Evolutionary conservation across 495 filamentous ascomycete species (phyloP).

Genomic region (Aspergillus nidulans): DNA sequence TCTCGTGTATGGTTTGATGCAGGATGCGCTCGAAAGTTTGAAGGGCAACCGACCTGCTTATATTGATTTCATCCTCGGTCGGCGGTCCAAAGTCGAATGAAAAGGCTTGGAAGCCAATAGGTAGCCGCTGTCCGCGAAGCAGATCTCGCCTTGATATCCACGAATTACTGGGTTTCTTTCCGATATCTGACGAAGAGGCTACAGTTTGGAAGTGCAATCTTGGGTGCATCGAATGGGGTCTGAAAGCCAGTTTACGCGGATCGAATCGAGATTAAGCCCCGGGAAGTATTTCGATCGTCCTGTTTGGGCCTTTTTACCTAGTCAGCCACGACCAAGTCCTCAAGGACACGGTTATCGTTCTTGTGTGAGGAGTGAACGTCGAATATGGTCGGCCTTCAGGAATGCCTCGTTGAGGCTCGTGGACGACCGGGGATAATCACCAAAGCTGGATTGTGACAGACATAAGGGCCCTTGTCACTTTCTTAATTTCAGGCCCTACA

Average conservation of each 20-base stretch:
- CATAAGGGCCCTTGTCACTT: background rate
- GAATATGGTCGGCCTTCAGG: background rate
- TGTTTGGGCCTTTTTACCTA: background rate
- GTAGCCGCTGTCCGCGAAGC: background rate
- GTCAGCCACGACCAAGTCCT: background rate
- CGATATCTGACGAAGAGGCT: background rate
- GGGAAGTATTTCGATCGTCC: slow-evolving; percentile 1
- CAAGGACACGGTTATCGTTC: background rate
- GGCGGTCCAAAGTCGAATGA: slow-evolving; percentile 20
- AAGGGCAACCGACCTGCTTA: slow-evolving; percentile 70
- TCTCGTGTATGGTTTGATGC: slow-evolving; percentile 72
- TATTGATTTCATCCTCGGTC: slow-evolving; percentile 59
- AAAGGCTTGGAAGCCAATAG: background rate
- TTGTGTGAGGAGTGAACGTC: background rate
- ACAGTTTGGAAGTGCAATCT: background rate
- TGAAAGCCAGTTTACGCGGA: background rate
- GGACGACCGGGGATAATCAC: background rate
- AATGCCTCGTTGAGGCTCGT: background rate
- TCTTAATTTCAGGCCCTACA: background rate
- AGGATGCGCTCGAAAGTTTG: slow-evolving; percentile 62
- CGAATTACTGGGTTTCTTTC: background rate
- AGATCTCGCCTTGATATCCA: background rate
- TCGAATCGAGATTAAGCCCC: background rate
- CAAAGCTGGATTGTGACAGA: background rate
- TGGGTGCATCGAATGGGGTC: background rate